Conservation (phyloP, 495 filamentous ascomycete genomes). For the Xylaria acuta region DNA sequence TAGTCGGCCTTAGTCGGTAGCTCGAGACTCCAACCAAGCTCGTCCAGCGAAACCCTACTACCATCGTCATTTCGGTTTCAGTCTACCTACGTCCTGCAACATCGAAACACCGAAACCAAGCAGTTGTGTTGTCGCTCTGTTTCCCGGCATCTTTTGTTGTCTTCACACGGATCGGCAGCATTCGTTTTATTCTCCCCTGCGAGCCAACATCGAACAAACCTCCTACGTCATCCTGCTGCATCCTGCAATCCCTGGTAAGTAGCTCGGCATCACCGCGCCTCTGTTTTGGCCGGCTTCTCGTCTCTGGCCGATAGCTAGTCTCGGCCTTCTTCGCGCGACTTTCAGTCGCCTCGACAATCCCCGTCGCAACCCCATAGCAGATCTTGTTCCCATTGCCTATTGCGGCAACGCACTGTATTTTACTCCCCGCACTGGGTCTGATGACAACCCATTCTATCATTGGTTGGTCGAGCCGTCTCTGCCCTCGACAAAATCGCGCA, state of each 20-base stretch:
- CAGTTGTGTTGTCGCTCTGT: not conserved
- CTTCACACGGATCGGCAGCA: not conserved
- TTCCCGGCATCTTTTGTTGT: not conserved
- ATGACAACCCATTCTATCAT: slow-evolving; percentile 35
- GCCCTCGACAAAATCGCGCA: slow-evolving; percentile 42
- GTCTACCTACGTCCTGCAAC: not conserved
- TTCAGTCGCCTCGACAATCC: slow-evolving; percentile 24
- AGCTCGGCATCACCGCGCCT: slow-evolving; percentile 25
- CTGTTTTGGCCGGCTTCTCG: slow-evolving; percentile 6
- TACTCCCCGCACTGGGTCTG: slow-evolving; percentile 40
- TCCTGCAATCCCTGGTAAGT: slow-evolving; percentile 14
- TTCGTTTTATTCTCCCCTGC: not conserved
- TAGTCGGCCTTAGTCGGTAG: not conserved
- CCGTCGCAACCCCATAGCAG: slow-evolving; percentile 36
- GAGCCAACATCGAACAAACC: not conserved
- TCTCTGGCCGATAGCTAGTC: slow-evolving; percentile 25
- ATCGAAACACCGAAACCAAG: not conserved
- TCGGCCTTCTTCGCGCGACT: slow-evolving; percentile 31
- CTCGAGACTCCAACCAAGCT: not conserved
- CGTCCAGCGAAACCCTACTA: not conserved
- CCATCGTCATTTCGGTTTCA: not conserved
- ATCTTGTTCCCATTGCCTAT: slow-evolving; percentile 37
- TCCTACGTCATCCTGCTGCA: slow-evolving; percentile 20
- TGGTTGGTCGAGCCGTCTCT: slow-evolving; percentile 27
- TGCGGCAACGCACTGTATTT: slow-evolving; percentile 32